Percentiles rank a stretch among this genome's conserved stretches.
Conservation (phyloP, 2,329 filamentous ascomycete species). For the Chaetomiaceae sp. region DNA sequence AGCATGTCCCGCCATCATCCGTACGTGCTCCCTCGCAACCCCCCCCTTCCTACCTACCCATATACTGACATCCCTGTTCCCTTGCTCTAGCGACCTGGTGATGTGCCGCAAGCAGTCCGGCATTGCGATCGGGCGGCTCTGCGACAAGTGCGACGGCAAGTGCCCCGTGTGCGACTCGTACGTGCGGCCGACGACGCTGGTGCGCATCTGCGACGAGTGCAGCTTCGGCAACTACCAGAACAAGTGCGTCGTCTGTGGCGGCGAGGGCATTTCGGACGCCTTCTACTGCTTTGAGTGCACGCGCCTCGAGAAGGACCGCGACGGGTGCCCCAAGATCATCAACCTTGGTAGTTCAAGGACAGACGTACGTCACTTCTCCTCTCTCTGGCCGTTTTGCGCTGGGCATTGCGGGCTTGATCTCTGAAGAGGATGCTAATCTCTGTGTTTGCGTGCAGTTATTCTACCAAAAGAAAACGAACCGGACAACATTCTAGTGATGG, state of each 20-base stretch:
- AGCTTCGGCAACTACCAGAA: conserved; percentile 99
- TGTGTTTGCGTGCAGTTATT: conserved; percentile 42
- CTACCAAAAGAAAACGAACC: conserved; percentile 63
- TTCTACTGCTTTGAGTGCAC: conserved; percentile 99
- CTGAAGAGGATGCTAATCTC: background rate
- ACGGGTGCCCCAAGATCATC: conserved; percentile 98
- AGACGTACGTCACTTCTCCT: conserved; percentile 55
- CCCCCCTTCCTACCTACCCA: background rate
- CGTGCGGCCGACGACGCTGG: conserved; percentile 93
- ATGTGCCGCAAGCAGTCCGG: conserved; percentile 99
- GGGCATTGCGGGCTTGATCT: background rate
- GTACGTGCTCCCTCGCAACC: conserved; percentile 43
- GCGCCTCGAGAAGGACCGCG: conserved; percentile 88
- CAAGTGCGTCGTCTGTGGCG: conserved; percentile 98
- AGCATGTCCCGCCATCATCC: conserved; percentile 90
- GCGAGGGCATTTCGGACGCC: conserved; percentile 94
- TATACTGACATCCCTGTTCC: conserved; percentile 10
- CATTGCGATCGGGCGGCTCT: conserved; percentile 96
- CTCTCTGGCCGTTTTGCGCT: background rate
- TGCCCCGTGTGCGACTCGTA: conserved; percentile 99
- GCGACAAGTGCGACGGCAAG: conserved; percentile 99
- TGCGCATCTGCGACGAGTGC: conserved; percentile 98
- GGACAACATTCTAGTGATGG: conserved; percentile 42
- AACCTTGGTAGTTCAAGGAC: conserved; percentile 94
- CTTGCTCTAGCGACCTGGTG: conserved; percentile 71